Evolutionary conservation across 2,329 filamentous ascomycete genomes (phyloP), one percentile per base, ranked within the genome.

Genomic region (Aspergillus aculeatus): DNA sequence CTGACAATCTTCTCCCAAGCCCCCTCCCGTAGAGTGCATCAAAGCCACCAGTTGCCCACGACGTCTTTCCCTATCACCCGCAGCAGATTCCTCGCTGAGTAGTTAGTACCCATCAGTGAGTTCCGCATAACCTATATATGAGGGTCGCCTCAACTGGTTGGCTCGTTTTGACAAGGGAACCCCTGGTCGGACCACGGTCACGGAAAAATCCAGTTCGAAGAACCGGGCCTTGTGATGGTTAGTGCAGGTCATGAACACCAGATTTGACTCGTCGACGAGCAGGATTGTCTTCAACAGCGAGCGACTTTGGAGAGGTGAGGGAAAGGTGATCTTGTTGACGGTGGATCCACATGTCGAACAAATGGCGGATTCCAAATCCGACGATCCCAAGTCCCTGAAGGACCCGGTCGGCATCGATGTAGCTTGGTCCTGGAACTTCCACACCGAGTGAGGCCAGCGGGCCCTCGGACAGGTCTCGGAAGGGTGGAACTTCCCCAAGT

Each of bases 201-300:
- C 50, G 50, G 69, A 69, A 51, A 82, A 81, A 63, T 81, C 77
- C 12, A 69, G 62, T 2, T 72, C 64, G 49, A 73, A 75, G 24
- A 80, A 66, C 32, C 72, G 67, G 4, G 70, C 75, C 47, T 75
- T 75, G 10, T 71, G 66, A 75, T 75, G 78, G 61, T 81, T 82
- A 5, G 72, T 75, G 35, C 75, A 69, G 3, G 68, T 61, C 19
- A 81, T 57, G 16, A 80, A 67, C 11, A 72, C 35, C 38, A 68
- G 67, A 41, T 70, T 64, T 0, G 73, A 47, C 11, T 73, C 68
- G 5, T 78, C 76, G 35, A 70, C 74, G 1, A 74, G 51, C 0
- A 73, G 69, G 1, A 73, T 29, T 68, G 57, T 60, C 4, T 50
- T 52, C 16, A 52, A 53, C 11, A 56, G 19, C 6, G 55, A 41